Conservation (phyloP, 2,329 filamentous ascomycete genomes). For the Fusarium continuum region DNA sequence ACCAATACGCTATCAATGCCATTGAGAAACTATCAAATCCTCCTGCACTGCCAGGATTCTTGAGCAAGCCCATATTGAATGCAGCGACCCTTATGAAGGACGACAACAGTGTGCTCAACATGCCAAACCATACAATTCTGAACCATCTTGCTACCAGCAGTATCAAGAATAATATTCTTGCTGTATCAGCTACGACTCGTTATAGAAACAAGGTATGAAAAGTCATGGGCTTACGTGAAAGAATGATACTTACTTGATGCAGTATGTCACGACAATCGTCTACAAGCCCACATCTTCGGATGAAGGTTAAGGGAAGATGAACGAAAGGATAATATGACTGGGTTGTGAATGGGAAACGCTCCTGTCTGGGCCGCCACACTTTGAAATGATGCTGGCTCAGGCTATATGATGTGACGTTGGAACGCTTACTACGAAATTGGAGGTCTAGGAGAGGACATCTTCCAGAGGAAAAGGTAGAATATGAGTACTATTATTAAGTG, state of each 20-base stretch:
- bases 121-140: conserved; percentile 96
- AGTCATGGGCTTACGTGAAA: not conserved
- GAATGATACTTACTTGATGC: conserved; percentile 23
- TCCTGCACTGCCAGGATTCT: conserved; percentile 86
- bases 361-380: not conserved
- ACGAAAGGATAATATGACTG: not conserved
- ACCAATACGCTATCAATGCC: conserved; percentile 77
- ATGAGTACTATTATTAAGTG: not conserved
- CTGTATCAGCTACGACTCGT: conserved; percentile 95
- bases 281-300: conserved; percentile 86
- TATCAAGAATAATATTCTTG: conserved; percentile 95
- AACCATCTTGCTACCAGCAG: conserved; percentile 98
- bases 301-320: conserved; percentile 47
- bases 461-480: not conserved
- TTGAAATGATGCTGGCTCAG: not conserved
- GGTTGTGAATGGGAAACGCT: not conserved
- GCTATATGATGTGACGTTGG: conserved; percentile 26
- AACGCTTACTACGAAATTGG: conserved; percentile 7
- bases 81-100: conserved; percentile 93
- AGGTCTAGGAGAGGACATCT: not conserved
- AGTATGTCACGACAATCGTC: conserved; percentile 98
- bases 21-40: conserved; percentile 84
- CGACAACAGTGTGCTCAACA: conserved; percentile 94
- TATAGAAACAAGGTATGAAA: conserved; percentile 87
- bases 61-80: conserved; percentile 95